These are phyloP conservation scores for Singerocomus rubriflavus DNA, from an alignment of 1,284 basidiomycete species.

Conservation along the genomic window DNA sequence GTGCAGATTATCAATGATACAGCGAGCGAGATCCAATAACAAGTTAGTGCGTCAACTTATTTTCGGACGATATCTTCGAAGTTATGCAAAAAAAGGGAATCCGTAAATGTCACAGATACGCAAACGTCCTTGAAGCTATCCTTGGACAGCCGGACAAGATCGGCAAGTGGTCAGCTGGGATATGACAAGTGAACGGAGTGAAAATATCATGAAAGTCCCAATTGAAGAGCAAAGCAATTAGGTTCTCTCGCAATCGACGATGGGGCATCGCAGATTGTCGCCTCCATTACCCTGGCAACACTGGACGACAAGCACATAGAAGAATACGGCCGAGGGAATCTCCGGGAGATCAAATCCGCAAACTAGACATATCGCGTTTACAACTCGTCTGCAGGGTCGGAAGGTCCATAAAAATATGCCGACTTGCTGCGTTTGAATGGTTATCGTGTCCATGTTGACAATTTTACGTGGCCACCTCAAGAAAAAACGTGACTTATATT, in stretches of 20 bases:
- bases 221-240: slow-evolving; percentile 21
- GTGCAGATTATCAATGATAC: background rate
- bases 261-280: slow-evolving; percentile 34
- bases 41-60: background rate
- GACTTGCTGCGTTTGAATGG: slow-evolving; percentile 35
- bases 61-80: too few relatives aligned
- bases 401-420: slow-evolving; percentile 6
- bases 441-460: slow-evolving; percentile 26
- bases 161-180: slow-evolving; percentile 29
- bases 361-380: slow-evolving; percentile 30
- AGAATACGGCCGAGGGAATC: slow-evolving; percentile 34
- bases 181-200: too few relatives aligned
- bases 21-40: background rate
- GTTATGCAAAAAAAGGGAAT: background rate
- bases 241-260: slow-evolving; percentile 32
- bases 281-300: slow-evolving; percentile 24
- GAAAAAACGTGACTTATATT: slow-evolving; percentile 27
- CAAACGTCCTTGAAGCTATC: background rate
- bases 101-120: background rate
- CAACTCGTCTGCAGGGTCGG: background rate
- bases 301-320: slow-evolving; percentile 35
- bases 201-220: background rate
- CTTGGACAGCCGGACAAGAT: slow-evolving; percentile 19
- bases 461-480: slow-evolving; percentile 33
- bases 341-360: slow-evolving; percentile 30